Evolutionary conservation across 140 eudicot species (phyloP).

Genomic region (Senecio squalidus): DNA sequence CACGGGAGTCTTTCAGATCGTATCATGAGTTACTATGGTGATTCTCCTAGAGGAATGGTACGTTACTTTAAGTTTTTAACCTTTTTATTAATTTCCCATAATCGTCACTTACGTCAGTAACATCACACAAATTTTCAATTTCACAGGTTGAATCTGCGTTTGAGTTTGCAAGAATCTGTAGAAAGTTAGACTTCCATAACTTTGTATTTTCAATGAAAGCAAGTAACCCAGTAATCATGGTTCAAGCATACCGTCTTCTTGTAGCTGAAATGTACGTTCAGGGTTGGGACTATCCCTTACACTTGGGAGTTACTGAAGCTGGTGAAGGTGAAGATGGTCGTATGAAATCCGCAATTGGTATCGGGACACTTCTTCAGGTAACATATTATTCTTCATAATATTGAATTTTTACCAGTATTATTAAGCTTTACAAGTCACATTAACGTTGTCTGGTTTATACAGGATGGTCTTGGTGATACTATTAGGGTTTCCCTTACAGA

Average conservation of each 20-base stretch:
- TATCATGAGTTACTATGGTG: constrained; percentile 97
- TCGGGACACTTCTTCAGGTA: constrained; percentile 99
- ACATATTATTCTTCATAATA: neutral
- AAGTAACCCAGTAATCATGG: constrained; percentile 98
- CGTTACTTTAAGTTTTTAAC: constrained; percentile 7
- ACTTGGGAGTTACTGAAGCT: constrained; percentile 99
- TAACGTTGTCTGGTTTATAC: constrained; percentile 19
- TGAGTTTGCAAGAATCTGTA: constrained; percentile 93
- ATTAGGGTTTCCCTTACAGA: constrained; percentile 94
- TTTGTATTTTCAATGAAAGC: constrained; percentile 98
- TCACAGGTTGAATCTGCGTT: constrained; percentile 95
- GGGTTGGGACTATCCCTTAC: constrained; percentile 97
- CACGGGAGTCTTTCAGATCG: constrained; percentile 99
- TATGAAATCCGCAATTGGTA: constrained; percentile 97
- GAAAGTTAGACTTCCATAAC: constrained; percentile 89
- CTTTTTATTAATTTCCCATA: neutral
- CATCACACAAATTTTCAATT: too few relatives aligned
- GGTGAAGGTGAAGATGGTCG: constrained; percentile 99
- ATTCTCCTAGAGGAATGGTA: constrained; percentile 99
- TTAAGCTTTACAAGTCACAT: constrained; percentile 3
- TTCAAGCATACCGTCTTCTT: constrained; percentile 87
- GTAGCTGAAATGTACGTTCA: constrained; percentile 94
- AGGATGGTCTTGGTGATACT: constrained; percentile 98
- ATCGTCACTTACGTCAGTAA: neutral
- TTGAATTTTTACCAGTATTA: neutral